Evolutionary conservation across 2,329 filamentous ascomycete genomes (phyloP), one percentile per base, ranked within the genome.

Genomic region (Aureobasidium sp.): DNA sequence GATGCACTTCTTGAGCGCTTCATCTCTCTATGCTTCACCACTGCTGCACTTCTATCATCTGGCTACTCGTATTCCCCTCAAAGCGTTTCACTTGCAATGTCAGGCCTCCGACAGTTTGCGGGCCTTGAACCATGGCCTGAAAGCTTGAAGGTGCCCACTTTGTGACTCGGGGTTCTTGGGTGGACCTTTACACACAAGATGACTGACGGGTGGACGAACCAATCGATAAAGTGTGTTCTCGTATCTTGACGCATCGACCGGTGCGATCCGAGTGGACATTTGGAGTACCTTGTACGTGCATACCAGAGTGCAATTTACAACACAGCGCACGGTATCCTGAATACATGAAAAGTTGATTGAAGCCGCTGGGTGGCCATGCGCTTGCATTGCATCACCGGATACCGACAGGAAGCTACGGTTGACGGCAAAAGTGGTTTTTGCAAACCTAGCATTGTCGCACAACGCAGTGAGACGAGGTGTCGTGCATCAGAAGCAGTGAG

Each of bases 381-480:
- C 41, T 34, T 57, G 41, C 42, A 57, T 57, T 47, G 53, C 53
- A 57, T 57, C 42, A 47, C 53, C 42, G 53, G 20, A 47, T 57
- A 13, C 41, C 53, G 37, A 46, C 39, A 46, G 10, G 15, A 34
- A 15, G n/a, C 34, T 15, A 37, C 53, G 53, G 53, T 34, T 42
- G 39, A 36, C 53, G 27, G 53, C 53, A 56, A 37, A 27, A 32
- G 39, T 56, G 53, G 5, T 23, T 23, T 36, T 36, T 42, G 29
- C 4, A 37, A 27, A 34, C 6, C n/a, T 37, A 37, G 53, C 20
- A 47, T 42, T 9, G 53, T 57, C 23, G 41, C 32, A 47, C 53
- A 47, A 47, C 29, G 53, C 32, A 47, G 53, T 57, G 42, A 57
- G 23, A 57, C 41, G 32, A 47, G 9, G 53, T 57, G 42, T 57